Base-by-base conservation (phyloP, 495 filamentous ascomycete species). In the Aspergillus affinis region DNA sequence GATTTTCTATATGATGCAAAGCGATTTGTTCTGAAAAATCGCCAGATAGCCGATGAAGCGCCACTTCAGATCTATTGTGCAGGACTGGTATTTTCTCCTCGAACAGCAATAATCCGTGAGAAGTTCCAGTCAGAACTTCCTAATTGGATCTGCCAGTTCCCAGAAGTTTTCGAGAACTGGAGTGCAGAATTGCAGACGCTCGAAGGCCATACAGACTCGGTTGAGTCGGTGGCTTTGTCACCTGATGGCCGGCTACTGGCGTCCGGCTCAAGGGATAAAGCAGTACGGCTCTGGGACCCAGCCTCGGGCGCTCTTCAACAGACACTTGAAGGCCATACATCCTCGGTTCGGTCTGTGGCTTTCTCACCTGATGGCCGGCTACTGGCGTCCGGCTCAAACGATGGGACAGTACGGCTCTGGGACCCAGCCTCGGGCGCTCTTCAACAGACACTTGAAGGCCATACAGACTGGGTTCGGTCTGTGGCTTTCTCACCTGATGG, bases 401-500 rank as follows among this genome's bases (percentile, higher is more conserved):
- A 30, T 30, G 8, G 29, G 29, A 30, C 29, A 30, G 29, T 30
- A 30, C 29, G 29, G 29, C 29, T 30, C 29, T 30, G 29, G 29
- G 29, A 30, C 8, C 29, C 29, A 30, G 29, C 8, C n/a, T 67
- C 59, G 2, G 69, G 71, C 18, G 30, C 15, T 0, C 26, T 30
- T 0, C 44, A 44, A 8, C 58, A 65, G 45, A 71, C 64, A 7
- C 64, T 72, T 17, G 18, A 61, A 45, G 67, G 54, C 19, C 62
- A 67, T 62, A 49, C 45, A 7, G 19, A 13, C 9, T 75, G 48
- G 59, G 10, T 49, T 67, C 48, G 8, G 27, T 59, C 47, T 26
- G 67, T 72, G 2, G 68, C 66, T 18, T 79, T 79, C 65, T 76
- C 72, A 8, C 70, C 65, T 3, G 66, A 80, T 54, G 62, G 66